Evolutionary conservation across 371 early-diverging fungal species (phyloP).

Genomic region (Lichtheimia ornata): DNA sequence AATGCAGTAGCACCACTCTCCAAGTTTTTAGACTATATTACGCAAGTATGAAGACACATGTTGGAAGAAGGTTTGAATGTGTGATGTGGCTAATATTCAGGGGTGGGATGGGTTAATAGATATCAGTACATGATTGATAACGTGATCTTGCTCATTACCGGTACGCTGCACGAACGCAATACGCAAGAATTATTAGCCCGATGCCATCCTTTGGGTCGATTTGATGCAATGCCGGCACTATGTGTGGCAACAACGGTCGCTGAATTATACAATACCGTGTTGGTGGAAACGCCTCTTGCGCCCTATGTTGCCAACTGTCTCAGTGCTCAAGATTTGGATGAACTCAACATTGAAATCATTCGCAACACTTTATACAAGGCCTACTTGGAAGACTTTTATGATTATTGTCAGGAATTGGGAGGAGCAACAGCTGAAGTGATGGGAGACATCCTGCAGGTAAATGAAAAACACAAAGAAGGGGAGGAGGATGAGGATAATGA

Average conservation of each 20-base stretch:
- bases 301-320: conserved; percentile 97
- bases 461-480: neutral
- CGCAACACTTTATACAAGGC: conserved; percentile 98
- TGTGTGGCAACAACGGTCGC: conserved; percentile 96
- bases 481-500: too few relatives aligned
- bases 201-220: conserved; percentile 95
- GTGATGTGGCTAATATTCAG: neutral
- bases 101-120: conserved; percentile 37
- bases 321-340: conserved; percentile 96
- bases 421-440: conserved; percentile 93
- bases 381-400: conserved; percentile 96
- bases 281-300: conserved; percentile 97
- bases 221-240: conserved; percentile 96
- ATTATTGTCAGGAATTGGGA: conserved; percentile 82
- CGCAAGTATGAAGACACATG: conserved; percentile 57
- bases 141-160: conserved; percentile 95
- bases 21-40: conserved; percentile 95
- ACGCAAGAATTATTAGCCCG: conserved; percentile 92
- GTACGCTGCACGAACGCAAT: conserved; percentile 97
- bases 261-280: conserved; percentile 93
- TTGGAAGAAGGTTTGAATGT: neutral
- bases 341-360: conserved; percentile 98
- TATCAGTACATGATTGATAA: conserved; percentile 99
- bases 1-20: conserved; percentile 84
- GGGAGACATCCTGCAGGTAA: conserved; percentile 87